These are phyloP conservation scores for Tricholoma furcatifolium DNA, from an alignment of 768 basidiomycete genomes.

Conservation along the genomic window DNA sequence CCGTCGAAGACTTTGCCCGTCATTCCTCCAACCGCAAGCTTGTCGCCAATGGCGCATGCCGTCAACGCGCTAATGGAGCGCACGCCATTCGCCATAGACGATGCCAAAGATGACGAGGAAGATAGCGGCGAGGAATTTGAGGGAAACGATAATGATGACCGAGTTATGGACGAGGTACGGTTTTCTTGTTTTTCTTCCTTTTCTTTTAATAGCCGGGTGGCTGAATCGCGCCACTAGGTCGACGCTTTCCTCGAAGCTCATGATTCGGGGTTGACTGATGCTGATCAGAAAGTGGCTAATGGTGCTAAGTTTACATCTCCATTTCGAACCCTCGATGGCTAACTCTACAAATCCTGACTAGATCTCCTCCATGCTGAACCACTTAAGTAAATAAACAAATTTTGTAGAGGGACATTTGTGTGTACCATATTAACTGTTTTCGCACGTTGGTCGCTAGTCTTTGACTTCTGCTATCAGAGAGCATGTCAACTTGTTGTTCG, in stretches of 20 bases:
- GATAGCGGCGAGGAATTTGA: slow-evolving; percentile 49
- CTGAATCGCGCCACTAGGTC: slow-evolving; percentile 43
- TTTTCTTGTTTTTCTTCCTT: background rate
- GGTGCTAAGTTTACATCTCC: slow-evolving; percentile 38
- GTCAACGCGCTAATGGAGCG: slow-evolving; percentile 88
- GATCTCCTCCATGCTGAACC: slow-evolving; percentile 29
- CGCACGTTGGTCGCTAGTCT: background rate
- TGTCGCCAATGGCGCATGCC: slow-evolving; percentile 67
- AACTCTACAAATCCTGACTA: slow-evolving; percentile 5
- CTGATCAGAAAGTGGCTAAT: slow-evolving; percentile 74
- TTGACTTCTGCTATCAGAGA: slow-evolving; percentile 8
- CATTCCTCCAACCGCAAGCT: slow-evolving; percentile 37
- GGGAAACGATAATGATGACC: slow-evolving; percentile 62
- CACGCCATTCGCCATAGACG: slow-evolving; percentile 96
- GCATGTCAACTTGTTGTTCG: background rate
- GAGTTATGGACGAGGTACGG: slow-evolving; percentile 86
- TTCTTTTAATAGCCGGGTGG: background rate
- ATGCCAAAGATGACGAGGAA: slow-evolving; percentile 79
- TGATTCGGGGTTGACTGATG: slow-evolving; percentile 80
- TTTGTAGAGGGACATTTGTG: background rate
- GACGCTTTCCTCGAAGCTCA: slow-evolving; percentile 95
- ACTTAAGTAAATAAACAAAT: slow-evolving; percentile 18
- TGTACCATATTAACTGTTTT: slow-evolving; percentile 9
- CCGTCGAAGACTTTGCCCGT: slow-evolving; percentile 24
- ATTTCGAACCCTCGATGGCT: background rate